Evolutionary conservation across 441 rosid species (phyloP), one percentile per base, ranked within the genome.

Genomic region (Euphorbia celastroides): DNA sequence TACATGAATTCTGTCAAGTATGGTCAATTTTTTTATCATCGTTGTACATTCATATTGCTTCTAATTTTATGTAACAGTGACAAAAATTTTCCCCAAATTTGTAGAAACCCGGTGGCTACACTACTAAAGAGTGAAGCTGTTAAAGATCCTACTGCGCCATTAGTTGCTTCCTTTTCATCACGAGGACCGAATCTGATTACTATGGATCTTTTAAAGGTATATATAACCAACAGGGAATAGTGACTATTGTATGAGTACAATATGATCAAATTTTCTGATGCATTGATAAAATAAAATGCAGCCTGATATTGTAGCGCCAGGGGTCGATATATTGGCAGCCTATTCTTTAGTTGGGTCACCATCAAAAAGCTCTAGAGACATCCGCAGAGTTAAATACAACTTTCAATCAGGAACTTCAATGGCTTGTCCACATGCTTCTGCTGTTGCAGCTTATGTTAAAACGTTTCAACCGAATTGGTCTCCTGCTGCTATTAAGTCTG

Each of bases 1-100:
- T 82, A 84, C 17, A 5, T 59, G 22, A 72, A 67, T 7, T 64
- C 82, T 0, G 25, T 80, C 30, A 46, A 54, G 83, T 82, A 78
- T 22, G 74, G 26, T 11, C 19, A 26, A n/a, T 41, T 13, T 27
- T 22, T 9, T 13, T 7, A 6, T 16, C 12, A 46, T 0, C 25
- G 11, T 1, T 30, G 9, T 11, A 23, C 10, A 25, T 13, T n/a
- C 22, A 12, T 2, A 9, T 11, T 3, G n/a, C 6, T 57, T 17
- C 3, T 30, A 3, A 7, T 65, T n/a, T 52, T 20, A 3, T 14
- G 36, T 25, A 1, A 3, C 22, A 51, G 26, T 19, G 56, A 51
- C 20, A 25, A 44, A 52, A n/a, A 19, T 51, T 0, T 7, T 51
- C 0, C 11, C 8, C 4, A 0, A 8, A 23, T 1, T 22, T 57